These are phyloP conservation scores for Russula emetica DNA, from an alignment of 768 basidiomycete species.

Conservation along the genomic window DNA sequence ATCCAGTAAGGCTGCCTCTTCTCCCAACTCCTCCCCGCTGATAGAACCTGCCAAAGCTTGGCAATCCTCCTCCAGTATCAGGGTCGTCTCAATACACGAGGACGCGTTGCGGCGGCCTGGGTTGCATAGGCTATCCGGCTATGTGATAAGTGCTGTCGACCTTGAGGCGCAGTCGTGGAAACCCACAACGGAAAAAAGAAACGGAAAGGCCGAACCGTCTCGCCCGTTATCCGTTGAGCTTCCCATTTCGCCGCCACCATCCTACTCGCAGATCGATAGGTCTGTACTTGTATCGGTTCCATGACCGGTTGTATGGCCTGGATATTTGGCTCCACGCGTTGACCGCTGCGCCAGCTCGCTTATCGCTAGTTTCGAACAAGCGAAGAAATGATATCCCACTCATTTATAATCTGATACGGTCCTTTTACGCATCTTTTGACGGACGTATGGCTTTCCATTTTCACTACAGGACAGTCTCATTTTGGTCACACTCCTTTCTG, in stretches of 20 bases:
- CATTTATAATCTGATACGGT: not conserved
- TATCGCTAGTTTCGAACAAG: not conserved
- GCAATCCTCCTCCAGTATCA: conserved; percentile 1
- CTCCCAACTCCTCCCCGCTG: not conserved
- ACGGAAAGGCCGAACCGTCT: not conserved
- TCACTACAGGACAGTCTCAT: not conserved
- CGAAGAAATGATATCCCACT: not conserved
- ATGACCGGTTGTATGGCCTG: not conserved
- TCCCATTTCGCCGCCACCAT: conserved; percentile 15
- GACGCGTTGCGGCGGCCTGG: conserved; percentile 3
- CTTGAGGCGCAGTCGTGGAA: conserved; percentile 23
- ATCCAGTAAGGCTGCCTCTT: not conserved
- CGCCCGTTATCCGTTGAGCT: not conserved
- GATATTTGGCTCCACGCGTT: not conserved
- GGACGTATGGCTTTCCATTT: not conserved
- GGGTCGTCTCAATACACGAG: not conserved
- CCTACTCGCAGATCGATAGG: conserved; percentile 19
- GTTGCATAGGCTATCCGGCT: not conserved
- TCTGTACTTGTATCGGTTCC: conserved; percentile 3
- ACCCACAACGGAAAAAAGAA: not conserved
- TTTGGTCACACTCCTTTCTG: not conserved
- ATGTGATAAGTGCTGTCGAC: conserved; percentile 8
- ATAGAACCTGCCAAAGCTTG: not conserved
- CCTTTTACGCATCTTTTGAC: not conserved
- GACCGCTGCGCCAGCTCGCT: not conserved